Percentiles rank a stretch among this genome's conserved stretches.
These are phyloP conservation scores for Aspergillus egyptiacus DNA, from an alignment of 495 filamentous ascomycete species.

Conservation along the genomic window DNA sequence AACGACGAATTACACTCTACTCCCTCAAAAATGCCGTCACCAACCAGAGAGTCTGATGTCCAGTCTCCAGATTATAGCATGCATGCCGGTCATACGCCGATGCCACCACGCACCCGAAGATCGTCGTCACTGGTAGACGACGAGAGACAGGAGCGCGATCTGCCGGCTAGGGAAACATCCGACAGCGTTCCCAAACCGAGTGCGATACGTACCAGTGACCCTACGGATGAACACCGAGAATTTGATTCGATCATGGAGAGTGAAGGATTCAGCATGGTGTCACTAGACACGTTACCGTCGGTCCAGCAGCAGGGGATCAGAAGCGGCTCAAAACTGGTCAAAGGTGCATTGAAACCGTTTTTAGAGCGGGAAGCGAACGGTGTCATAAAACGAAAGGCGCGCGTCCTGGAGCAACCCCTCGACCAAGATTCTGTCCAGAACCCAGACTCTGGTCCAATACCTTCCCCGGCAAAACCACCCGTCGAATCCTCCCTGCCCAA, in stretches of 20 bases:
- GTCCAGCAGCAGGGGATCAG: conserved; percentile 34
- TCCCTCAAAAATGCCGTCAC: conserved; percentile 39
- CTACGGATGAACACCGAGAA: conserved; percentile 41
- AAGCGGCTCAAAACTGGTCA: conserved; percentile 16
- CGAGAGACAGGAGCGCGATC: conserved; percentile 22
- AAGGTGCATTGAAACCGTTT: conserved; percentile 24
- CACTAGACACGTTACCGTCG: conserved; percentile 48
- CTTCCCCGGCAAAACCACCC: neutral
- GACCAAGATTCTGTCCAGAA: neutral
- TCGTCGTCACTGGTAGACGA: conserved; percentile 39
- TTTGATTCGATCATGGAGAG: conserved; percentile 55
- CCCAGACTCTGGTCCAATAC: neutral
- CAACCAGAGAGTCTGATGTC: conserved; percentile 23
- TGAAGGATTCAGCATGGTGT: conserved; percentile 57
- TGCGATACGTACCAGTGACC: conserved; percentile 22
- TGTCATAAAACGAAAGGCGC: conserved; percentile 29
- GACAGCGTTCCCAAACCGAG: conserved; percentile 3
- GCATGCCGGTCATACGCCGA: conserved; percentile 27
- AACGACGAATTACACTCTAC: conserved; percentile 33
- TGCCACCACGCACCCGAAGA: conserved; percentile 24
- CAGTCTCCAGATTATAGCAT: conserved; percentile 30
- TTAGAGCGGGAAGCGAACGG: conserved; percentile 26
- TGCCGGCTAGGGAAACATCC: neutral
- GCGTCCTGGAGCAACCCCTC: conserved; percentile 10
- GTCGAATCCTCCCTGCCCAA: neutral